Conservation (phyloP, 73 alveolate genomes). For the Blepharisma stoltei region DNA sequence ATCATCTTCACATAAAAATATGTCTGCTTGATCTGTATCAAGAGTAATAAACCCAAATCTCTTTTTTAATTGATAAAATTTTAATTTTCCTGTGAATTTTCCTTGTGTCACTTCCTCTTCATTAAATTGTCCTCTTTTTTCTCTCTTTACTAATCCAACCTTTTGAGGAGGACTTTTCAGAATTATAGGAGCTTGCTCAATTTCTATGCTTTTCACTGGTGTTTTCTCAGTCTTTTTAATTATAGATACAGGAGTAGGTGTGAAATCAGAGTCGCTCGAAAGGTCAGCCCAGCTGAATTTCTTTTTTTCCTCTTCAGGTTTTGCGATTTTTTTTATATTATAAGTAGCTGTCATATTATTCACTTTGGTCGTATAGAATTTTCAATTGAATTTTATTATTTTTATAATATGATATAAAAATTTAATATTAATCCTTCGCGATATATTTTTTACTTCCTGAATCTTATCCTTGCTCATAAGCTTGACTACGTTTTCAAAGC, state of each 20-base stretch:
- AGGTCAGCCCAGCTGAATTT: background rate
- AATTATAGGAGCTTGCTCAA: background rate
- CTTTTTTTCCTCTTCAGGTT: no score
- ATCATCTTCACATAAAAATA: slow-evolving; percentile 34
- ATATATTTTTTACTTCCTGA: no score
- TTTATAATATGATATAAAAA: no score
- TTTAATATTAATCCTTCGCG: no score
- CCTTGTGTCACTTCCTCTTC: slow-evolving; percentile 17
- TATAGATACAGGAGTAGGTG: background rate
- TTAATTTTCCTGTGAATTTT: slow-evolving; percentile 2
- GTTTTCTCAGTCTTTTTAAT: background rate
- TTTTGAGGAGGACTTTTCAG: background rate
- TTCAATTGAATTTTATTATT: no score
- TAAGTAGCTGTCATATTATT: no score
- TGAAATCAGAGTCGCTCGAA: slow-evolving; percentile 7
- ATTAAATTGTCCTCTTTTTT: slow-evolving; percentile 5
- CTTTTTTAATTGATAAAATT: slow-evolving; percentile 29
- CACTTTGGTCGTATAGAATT: no score
- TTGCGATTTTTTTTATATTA: no score
- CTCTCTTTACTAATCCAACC: slow-evolving; percentile 28
- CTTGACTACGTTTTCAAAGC: background rate
- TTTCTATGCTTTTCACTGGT: background rate
- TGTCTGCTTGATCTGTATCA: slow-evolving; percentile 3
- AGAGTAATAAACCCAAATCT: slow-evolving; percentile 25
- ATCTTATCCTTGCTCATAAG: no score